These are phyloP conservation scores for Candida qinlingensis DNA, from an alignment of 805 yeast genomes.

Conservation along the genomic window DNA sequence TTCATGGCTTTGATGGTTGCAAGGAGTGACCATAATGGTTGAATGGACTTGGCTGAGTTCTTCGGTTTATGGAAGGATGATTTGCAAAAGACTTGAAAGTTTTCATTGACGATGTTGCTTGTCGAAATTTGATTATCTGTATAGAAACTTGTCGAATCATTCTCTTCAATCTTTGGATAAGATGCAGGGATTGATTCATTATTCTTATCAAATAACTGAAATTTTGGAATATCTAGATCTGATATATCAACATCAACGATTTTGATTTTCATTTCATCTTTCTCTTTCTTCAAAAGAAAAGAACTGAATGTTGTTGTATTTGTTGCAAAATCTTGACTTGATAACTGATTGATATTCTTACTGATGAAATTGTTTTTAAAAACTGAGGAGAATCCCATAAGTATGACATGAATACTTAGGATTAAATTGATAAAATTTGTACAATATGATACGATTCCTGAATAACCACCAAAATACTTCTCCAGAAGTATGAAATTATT, in stretches of 20 bases:
- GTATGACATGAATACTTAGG: slow-evolving; percentile 21
- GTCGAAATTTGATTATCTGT: slow-evolving; percentile 12
- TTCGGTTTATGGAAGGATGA: slow-evolving; percentile 16
- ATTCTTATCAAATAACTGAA: not conserved
- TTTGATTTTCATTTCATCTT: slow-evolving; percentile 13
- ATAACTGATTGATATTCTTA: slow-evolving; percentile 21
- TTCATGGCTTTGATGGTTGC: slow-evolving; percentile 47
- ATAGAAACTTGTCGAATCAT: not conserved
- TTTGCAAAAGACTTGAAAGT: slow-evolving; percentile 21
- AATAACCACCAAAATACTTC: slow-evolving; percentile 1
- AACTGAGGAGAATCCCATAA: slow-evolving; percentile 20
- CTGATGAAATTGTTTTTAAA: slow-evolving; percentile 22
- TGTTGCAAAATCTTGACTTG: slow-evolving; percentile 6
- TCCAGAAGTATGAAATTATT: slow-evolving; percentile 1
- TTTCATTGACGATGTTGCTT: slow-evolving; percentile 22
- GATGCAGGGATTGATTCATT: slow-evolving; percentile 5
- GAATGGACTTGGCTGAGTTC: slow-evolving; percentile 22
- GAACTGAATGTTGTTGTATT: slow-evolving; percentile 7
- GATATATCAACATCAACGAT: slow-evolving; percentile 16
- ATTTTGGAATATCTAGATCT: not conserved
- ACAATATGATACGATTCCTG: not conserved
- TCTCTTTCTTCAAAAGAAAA: slow-evolving; percentile 9
- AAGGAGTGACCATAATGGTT: slow-evolving; percentile 51
- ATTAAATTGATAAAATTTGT: slow-evolving; percentile 16
- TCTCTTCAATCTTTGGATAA: not conserved